A percentile compares a stretch with the other conserved stretches of the same genome.
phyloP scores from a whole-genome alignment of 768 basidiomycete genomes.

The Polyporus arcularius region DNA sequence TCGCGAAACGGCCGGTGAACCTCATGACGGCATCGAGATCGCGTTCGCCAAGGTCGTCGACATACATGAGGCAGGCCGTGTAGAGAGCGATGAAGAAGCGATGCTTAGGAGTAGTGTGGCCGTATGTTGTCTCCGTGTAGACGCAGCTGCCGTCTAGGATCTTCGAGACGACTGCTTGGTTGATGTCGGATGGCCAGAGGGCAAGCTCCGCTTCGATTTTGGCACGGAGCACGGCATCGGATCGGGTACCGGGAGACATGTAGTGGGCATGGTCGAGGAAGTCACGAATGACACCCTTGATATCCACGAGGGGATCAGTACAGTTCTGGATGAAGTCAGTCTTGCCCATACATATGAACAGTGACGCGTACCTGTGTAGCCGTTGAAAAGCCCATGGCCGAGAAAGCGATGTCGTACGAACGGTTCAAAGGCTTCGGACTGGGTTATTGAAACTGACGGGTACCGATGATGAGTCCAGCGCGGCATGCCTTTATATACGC shows the following conservation, averaged over 20 bases:
- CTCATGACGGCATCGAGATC: slow-evolving; percentile 29
- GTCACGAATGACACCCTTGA: neutral
- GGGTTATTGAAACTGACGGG: no score
- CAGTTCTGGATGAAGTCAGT: neutral
- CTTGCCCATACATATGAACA: neutral
- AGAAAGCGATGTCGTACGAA: no score
- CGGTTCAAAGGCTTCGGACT: no score
- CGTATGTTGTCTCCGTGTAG: slow-evolving; percentile 9
- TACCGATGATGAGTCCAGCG: no score
- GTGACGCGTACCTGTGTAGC: no score
- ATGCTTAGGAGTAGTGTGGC: slow-evolving; percentile 1
- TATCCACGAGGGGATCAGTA: neutral
- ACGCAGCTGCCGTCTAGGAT: slow-evolving; percentile 5
- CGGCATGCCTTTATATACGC: no score
- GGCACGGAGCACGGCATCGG: neutral
- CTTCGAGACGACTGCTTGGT: neutral
- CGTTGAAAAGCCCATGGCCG: no score
- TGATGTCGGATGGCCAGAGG: neutral
- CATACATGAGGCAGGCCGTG: slow-evolving; percentile 37
- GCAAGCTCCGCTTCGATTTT: neutral
- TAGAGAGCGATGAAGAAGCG: slow-evolving; percentile 40
- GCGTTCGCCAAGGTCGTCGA: slow-evolving; percentile 36
- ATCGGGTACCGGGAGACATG: neutral
- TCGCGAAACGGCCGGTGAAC: slow-evolving; percentile 38
- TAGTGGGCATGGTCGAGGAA: neutral